Percentiles rank a stretch among this genome's conserved stretches.
phyloP scores from a whole-genome alignment of 331 rosid genomes.

The Cydonia oblonga region DNA sequence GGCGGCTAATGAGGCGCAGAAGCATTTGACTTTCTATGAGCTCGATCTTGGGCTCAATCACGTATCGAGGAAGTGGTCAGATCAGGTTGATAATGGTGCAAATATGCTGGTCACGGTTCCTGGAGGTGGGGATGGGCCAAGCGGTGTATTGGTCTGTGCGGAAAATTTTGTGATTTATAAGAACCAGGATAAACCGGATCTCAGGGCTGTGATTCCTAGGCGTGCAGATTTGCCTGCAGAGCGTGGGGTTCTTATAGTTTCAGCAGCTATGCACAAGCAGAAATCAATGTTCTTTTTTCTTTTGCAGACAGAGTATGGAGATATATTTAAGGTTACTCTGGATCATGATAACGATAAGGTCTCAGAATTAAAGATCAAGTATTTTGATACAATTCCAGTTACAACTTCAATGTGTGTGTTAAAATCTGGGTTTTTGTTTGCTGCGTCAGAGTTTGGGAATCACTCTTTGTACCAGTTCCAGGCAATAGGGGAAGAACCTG shows the following conservation, averaged over 20 bases:
- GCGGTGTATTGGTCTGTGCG: slow-evolving; percentile 92
- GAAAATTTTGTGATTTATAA: slow-evolving; percentile 93
- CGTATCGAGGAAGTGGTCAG: slow-evolving; percentile 94
- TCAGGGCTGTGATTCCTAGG: slow-evolving; percentile 88
- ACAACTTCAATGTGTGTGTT: slow-evolving; percentile 90
- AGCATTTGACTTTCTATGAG: slow-evolving; percentile 73
- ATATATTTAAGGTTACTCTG: slow-evolving; percentile 78
- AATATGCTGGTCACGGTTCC: slow-evolving; percentile 92
- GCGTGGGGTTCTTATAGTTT: slow-evolving; percentile 88
- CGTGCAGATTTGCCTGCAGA: slow-evolving; percentile 74
- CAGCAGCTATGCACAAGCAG: slow-evolving; percentile 79
- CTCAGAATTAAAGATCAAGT: slow-evolving; percentile 66
- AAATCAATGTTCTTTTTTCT: slow-evolving; percentile 81
- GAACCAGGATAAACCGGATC: slow-evolving; percentile 79
- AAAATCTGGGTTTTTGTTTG: slow-evolving; percentile 79
- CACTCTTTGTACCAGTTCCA: slow-evolving; percentile 81
- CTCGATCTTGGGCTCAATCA: slow-evolving; percentile 91
- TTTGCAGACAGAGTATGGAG: slow-evolving; percentile 92
- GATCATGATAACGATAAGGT: slow-evolving; percentile 74
- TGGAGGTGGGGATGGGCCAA: slow-evolving; percentile 94
- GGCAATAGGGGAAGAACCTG: slow-evolving; percentile 83
- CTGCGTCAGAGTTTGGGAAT: slow-evolving; percentile 91
- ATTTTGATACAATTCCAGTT: slow-evolving; percentile 90
- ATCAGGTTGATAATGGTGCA: slow-evolving; percentile 88
- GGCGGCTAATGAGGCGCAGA: slow-evolving; percentile 78